Conservation (phyloP, 176 grass and related monocot genomes). For the Raddia distichophylla region DNA sequence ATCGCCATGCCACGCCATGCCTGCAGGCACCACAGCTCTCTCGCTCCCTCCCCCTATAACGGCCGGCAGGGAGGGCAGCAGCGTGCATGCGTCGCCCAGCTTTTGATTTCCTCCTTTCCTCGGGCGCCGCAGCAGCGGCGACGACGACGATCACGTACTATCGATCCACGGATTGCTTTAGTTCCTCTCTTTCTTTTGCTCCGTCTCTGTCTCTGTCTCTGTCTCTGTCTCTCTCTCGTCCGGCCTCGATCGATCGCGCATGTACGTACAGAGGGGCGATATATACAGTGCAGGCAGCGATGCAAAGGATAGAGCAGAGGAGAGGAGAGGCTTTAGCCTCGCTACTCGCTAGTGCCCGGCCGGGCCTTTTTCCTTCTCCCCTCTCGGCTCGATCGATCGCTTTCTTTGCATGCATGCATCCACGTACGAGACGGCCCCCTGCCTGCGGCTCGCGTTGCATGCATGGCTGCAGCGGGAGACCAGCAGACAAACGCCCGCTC, state of each 20-base stretch:
- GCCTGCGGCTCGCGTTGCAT: too few relatives aligned
- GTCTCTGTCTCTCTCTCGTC: too few relatives aligned
- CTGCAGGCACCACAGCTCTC: neutral
- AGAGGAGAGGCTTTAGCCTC: neutral
- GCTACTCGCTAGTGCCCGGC: neutral
- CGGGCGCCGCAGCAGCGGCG: neutral
- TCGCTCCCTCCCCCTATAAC: conserved; percentile 9
- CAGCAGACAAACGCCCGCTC: conserved; percentile 28
- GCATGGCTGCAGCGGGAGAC: conserved; percentile 28
- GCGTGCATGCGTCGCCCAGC: conserved; percentile 36
- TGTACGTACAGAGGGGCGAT: neutral
- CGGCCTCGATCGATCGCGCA: conserved; percentile 1
- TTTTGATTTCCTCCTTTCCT: conserved; percentile 18
- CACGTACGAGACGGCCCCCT: neutral
- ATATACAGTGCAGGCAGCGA: neutral
- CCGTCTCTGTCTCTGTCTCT: neutral
- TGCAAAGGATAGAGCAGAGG: neutral
- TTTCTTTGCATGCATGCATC: conserved; percentile 51
- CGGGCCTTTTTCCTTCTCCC: neutral
- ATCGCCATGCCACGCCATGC: neutral
- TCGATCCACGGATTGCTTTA: too few relatives aligned
- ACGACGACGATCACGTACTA: conserved; percentile 24
- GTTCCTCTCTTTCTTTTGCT: neutral
- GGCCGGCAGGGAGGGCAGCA: conserved; percentile 23
- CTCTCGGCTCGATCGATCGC: neutral